Evolutionary conservation across 768 basidiomycete genomes (phyloP).

Genomic region (Termitomyces sp.): DNA sequence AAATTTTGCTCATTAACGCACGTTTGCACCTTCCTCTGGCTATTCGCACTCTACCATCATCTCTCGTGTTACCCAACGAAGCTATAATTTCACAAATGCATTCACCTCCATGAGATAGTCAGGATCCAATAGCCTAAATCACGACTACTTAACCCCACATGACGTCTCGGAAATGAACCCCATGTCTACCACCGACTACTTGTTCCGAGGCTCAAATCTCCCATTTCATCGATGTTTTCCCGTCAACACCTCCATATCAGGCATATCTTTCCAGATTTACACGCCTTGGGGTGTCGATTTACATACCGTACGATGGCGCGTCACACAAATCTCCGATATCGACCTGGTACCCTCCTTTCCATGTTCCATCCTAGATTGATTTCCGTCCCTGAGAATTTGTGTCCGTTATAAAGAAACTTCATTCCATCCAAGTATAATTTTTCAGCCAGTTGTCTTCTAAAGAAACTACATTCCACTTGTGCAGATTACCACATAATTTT

Average conservation of each 20-base stretch:
- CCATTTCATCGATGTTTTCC: conserved; percentile 1
- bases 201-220: not conserved
- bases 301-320: not conserved
- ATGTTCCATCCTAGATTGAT: not conserved
- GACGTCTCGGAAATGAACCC: conserved; percentile 4
- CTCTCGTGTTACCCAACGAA: not conserved
- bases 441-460: too few relatives aligned
- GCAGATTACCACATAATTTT: not conserved
- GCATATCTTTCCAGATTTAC: conserved; percentile 2
- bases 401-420: too few relatives aligned
- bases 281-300: not conserved
- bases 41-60: not conserved
- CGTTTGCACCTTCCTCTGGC: conserved; percentile 10
- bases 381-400: not conserved
- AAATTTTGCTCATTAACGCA: conserved; percentile 10
- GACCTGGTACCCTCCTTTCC: not conserved
- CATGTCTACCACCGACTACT: not conserved
- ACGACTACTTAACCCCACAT: conserved; percentile 1
- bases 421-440: too few relatives aligned
- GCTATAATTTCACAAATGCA: not conserved
- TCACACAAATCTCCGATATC: not conserved
- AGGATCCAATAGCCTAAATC: conserved; percentile 10
- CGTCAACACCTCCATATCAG: conserved; percentile 5
- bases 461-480: not conserved
- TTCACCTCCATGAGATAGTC: not conserved